Conservation (phyloP, 495 filamentous ascomycete genomes). For the Penicillium crystallinum region DNA sequence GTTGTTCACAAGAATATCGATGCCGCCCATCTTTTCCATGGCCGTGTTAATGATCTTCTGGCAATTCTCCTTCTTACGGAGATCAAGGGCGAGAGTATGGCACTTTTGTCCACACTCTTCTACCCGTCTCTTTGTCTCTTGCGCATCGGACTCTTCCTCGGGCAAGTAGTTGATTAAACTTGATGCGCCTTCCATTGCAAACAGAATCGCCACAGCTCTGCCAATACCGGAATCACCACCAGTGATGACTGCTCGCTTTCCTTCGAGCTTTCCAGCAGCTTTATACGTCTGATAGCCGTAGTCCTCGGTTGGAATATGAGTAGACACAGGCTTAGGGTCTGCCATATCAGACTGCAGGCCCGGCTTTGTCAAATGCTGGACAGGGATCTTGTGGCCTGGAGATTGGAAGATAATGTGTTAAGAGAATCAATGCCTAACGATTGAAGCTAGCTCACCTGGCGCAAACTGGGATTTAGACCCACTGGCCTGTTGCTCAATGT, state of each 20-base stretch:
- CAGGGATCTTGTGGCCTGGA: constrained; percentile 63
- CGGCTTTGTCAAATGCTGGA: constrained; percentile 63
- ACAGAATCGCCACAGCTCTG: constrained; percentile 73
- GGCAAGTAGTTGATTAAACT: constrained; percentile 69
- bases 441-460: constrained; percentile 16
- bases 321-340: constrained; percentile 55
- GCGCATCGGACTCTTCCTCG: constrained; percentile 72
- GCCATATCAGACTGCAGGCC: constrained; percentile 65
- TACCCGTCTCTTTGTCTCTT: constrained; percentile 68
- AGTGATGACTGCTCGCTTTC: constrained; percentile 74
- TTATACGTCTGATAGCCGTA: constrained; percentile 70
- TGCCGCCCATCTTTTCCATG: constrained; percentile 54
- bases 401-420: neutral
- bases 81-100: constrained; percentile 56
- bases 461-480: constrained; percentile 26
- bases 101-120: constrained; percentile 61
- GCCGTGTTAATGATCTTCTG: constrained; percentile 63
- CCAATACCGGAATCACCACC: constrained; percentile 83
- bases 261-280: constrained; percentile 70
- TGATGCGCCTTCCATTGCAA: constrained; percentile 78
- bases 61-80: constrained; percentile 63
- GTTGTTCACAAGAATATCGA: constrained; percentile 81
- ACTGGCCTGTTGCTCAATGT: constrained; percentile 19
- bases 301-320: constrained; percentile 63
- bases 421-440: neutral